A percentile compares a stretch with the other conserved stretches of the same genome.
Conservation (phyloP, 805 yeast genomes). For the Candida methanosorbosa region DNA sequence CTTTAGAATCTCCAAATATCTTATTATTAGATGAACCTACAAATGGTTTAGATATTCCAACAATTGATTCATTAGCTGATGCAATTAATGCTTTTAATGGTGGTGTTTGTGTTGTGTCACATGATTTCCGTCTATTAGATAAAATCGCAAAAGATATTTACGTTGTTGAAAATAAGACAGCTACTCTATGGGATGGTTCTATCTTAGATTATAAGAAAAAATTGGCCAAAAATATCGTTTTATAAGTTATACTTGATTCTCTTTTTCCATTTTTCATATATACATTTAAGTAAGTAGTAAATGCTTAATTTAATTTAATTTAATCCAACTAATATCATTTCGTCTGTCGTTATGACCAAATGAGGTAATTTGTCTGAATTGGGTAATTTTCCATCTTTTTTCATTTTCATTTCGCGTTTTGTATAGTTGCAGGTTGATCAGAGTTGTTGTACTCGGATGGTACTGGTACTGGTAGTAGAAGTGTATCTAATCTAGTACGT, state of each 20-base stretch:
- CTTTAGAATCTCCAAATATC: conserved; percentile 92
- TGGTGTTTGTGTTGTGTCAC: conserved; percentile 98
- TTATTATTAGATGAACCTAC: conserved; percentile 98
- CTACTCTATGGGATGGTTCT: conserved; percentile 92
- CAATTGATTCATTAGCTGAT: conserved; percentile 95
- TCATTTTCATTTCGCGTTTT: too few species aligned
- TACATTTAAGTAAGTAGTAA: not conserved
- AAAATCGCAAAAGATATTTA: conserved; percentile 95
- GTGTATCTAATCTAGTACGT: too few species aligned
- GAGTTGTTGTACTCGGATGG: too few species aligned
- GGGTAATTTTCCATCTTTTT: too few species aligned
- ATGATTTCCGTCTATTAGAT: conserved; percentile 96
- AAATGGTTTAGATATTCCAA: conserved; percentile 96
- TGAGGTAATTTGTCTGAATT: too few species aligned
- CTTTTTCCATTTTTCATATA: not conserved
- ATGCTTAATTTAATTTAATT: too few species aligned
- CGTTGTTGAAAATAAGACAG: conserved; percentile 92
- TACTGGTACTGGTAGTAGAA: too few species aligned
- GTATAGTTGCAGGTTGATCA: too few species aligned
- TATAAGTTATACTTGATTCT: conserved; percentile 26
- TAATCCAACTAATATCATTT: too few species aligned
- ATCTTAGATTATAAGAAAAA: conserved; percentile 90
- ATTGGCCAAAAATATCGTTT: conserved; percentile 84
- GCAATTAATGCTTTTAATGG: conserved; percentile 94
- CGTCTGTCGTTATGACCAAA: too few species aligned